Evolutionary conservation across 345 rosid genomes (phyloP), one percentile per base, ranked within the genome.

Genomic region (Tarenaya hassleriana): DNA sequence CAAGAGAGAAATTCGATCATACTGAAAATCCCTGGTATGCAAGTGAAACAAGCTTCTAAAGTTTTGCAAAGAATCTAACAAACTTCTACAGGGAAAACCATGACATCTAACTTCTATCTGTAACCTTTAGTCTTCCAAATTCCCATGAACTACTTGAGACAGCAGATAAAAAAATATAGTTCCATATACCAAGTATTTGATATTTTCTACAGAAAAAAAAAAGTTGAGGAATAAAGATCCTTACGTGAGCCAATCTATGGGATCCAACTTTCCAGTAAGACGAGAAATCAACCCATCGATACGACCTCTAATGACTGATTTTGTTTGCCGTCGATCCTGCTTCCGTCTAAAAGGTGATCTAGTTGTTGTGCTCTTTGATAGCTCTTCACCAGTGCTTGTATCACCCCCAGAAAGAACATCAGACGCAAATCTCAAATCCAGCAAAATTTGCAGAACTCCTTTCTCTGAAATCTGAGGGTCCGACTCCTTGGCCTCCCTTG

Each of bases 201-300:
- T 32, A 45, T 24, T 31, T 52, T 24, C 10, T 38, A n/a, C 9
- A 7, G 16, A 21, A 29, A 58, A 16, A 44, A 21, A 29, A 58
- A 16, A 44, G 21, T 15, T 29, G 24, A 52, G 55, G 56, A 43
- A 45, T 35, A 17, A 18, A 44, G 18, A 45, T 51, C 61, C 95
- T 79, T 78, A 92, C 97, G 98, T 92, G 34, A 76, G 94, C 98
- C 98, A 85, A 64, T 92, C 98, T 67, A 92, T 92, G 45, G 97
- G 95, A 72, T 92, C 98, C 76, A 92, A 70, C 69, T 82, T 81
- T 65, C 83, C 83, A 12, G 86, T 73, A 58, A 83, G 81, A 46
- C 51, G 60, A 55, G 67, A 62, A 44, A 80, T 75, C 57, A 92
- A 52, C 44, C 75, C 86, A 73, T 88, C 82, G 33, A 83, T 58